These are phyloP conservation scores for Clonostachys rosea DNA, from an alignment of 2,329 filamentous ascomycete species.

Conservation along the genomic window DNA sequence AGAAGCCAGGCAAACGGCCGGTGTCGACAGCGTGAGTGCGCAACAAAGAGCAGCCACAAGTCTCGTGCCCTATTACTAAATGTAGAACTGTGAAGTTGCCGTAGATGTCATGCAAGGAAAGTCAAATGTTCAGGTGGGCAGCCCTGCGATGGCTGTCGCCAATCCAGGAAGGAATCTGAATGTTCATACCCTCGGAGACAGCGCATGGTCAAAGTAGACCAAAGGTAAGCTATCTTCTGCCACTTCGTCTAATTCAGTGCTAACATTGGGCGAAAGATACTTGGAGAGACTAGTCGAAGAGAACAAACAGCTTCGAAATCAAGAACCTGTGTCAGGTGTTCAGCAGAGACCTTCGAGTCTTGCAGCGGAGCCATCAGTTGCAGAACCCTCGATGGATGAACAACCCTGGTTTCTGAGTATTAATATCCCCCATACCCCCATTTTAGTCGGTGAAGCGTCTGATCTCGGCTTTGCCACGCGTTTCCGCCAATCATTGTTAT, in stretches of 20 bases:
- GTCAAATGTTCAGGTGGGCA: constrained; percentile 13
- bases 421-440: constrained; percentile 22
- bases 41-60: too few relatives aligned
- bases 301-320: not conserved
- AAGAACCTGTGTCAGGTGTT: too few relatives aligned
- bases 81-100: constrained; percentile 7
- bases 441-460: constrained; percentile 27
- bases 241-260: not conserved
- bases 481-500: constrained; percentile 25
- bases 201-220: constrained; percentile 10
- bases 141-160: constrained; percentile 10
- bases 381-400: not conserved
- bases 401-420: constrained; percentile 27
- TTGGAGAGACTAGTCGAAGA: not conserved
- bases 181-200: constrained; percentile 12
- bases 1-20: too few relatives aligned
- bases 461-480: constrained; percentile 28
- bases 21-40: too few relatives aligned
- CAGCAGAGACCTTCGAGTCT: not conserved
- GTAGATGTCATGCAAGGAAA: constrained; percentile 14
- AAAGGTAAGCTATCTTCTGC: not conserved
- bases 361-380: not conserved
- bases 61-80: too few relatives aligned
- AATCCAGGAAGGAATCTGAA: constrained; percentile 8
- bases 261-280: not conserved